Conservation (phyloP, 768 basidiomycete species). For the Solioccasus polychromus region DNA sequence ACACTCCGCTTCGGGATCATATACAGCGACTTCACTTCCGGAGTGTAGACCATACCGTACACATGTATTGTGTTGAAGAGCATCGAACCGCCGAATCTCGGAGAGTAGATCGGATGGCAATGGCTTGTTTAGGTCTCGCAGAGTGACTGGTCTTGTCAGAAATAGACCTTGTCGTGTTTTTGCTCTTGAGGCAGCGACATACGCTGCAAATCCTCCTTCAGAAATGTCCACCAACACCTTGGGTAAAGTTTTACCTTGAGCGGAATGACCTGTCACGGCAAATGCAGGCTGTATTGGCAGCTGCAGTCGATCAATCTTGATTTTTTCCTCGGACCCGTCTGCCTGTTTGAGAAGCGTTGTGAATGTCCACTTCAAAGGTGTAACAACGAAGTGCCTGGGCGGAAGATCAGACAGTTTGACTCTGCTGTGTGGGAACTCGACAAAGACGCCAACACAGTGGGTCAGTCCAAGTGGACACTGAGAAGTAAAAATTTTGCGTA, state of each 20-base stretch:
- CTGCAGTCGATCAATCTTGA: constrained; percentile 11
- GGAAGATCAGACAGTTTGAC: constrained; percentile 17
- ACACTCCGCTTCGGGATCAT: constrained; percentile 5
- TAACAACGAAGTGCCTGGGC: constrained; percentile 13
- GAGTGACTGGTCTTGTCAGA: constrained; percentile 15
- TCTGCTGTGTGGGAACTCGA: constrained; percentile 17
- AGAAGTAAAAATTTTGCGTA: constrained; percentile 8
- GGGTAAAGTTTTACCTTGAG: constrained; percentile 30
- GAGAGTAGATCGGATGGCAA: constrained; percentile 2
- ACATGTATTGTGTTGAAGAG: constrained; percentile 8
- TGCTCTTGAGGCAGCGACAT: constrained; percentile 23
- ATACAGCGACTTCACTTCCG: background rate
- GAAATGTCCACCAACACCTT: constrained; percentile 20
- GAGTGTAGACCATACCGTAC: background rate
- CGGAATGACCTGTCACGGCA: constrained; percentile 30
- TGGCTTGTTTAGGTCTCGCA: constrained; percentile 23
- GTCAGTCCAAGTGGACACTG: background rate
- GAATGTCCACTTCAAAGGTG: constrained; percentile 9
- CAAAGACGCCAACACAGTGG: no score
- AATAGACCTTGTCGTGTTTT: constrained; percentile 6
- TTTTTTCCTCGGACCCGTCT: background rate
- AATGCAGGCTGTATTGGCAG: constrained; percentile 28
- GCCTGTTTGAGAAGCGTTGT: background rate
- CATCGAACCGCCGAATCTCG: background rate
- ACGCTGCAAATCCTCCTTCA: constrained; percentile 25